These are phyloP conservation scores for Phytopythium oedochilum DNA, from an alignment of 352 stramenopile genomes.

Conservation along the genomic window DNA sequence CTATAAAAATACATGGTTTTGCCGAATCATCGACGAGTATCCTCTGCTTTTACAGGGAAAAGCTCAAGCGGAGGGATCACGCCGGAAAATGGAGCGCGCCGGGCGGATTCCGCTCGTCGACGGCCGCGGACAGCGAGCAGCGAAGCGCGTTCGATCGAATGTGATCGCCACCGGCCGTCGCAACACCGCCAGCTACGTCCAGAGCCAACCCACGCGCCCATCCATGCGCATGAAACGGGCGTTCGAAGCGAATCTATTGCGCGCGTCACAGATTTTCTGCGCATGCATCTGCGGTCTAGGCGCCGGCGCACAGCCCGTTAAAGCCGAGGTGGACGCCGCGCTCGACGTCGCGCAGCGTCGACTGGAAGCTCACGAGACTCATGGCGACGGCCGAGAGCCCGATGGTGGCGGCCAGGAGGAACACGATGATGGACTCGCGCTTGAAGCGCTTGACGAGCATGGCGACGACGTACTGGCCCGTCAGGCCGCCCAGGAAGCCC, in stretches of 20 bases:
- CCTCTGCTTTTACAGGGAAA: background rate
- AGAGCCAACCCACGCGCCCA: no score
- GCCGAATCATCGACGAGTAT: background rate
- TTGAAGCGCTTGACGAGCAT: conserved; percentile 91
- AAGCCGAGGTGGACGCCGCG: conserved; percentile 64
- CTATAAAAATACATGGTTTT: background rate
- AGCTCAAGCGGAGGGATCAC: background rate
- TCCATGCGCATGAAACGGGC: no score
- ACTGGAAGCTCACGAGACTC: conserved; percentile 57
- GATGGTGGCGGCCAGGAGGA: conserved; percentile 66
- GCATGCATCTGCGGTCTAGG: no score
- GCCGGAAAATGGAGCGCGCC: background rate
- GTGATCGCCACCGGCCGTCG: no score
- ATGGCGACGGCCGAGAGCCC: conserved; percentile 67
- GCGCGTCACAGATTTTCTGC: no score
- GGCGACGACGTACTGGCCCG: conserved; percentile 76
- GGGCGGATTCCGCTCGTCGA: no score
- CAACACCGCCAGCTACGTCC: no score
- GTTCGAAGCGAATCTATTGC: no score
- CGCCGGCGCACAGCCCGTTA: conserved; percentile 51
- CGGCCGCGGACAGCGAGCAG: no score
- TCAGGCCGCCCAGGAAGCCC: conserved; percentile 82
- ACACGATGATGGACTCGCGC: conserved; percentile 83
- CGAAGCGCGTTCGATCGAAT: background rate
- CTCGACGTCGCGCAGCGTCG: conserved; percentile 48